Conservation (phyloP, 352 stramenopile species). For the Peronospora destructor region DNA sequence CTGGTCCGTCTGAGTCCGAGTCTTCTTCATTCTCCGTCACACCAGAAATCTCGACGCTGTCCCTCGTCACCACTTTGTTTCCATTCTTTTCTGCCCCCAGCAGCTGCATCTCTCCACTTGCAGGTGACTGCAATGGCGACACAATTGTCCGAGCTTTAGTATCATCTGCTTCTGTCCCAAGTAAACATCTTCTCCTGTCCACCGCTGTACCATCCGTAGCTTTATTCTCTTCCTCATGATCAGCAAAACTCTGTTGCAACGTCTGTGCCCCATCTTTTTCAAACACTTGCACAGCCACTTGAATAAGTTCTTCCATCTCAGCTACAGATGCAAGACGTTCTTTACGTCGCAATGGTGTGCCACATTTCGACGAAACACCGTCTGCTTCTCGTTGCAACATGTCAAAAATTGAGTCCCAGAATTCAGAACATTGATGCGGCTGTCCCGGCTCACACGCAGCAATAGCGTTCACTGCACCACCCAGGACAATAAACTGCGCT, state of each 20-base stretch:
- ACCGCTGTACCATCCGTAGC: background rate
- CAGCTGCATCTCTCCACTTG: slow-evolving; percentile 5
- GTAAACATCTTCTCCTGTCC: slow-evolving; percentile 12
- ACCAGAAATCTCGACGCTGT: slow-evolving; percentile 21
- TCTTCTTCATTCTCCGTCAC: slow-evolving; percentile 26
- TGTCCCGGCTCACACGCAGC: slow-evolving; percentile 35
- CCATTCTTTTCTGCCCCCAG: slow-evolving; percentile 4
- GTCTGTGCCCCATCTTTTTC: slow-evolving; percentile 62
- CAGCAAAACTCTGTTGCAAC: slow-evolving; percentile 56
- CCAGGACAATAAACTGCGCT: slow-evolving; percentile 73
- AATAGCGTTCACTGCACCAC: slow-evolving; percentile 49
- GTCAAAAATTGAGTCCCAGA: slow-evolving; percentile 70
- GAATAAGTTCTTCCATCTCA: slow-evolving; percentile 70
- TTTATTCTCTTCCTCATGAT: slow-evolving; percentile 30
- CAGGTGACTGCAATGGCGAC: slow-evolving; percentile 27
- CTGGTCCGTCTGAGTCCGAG: slow-evolving; percentile 31
- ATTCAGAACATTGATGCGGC: slow-evolving; percentile 49
- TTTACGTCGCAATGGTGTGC: slow-evolving; percentile 30
- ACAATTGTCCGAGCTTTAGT: background rate
- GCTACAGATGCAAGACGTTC: slow-evolving; percentile 45
- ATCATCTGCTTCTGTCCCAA: slow-evolving; percentile 15
- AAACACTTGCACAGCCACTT: slow-evolving; percentile 69
- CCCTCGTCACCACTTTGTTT: slow-evolving; percentile 1
- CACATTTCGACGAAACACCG: slow-evolving; percentile 33
- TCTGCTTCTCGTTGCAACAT: slow-evolving; percentile 55